Percentiles rank a stretch among this genome's conserved stretches.
Evolutionary conservation across 148 eudicot species (phyloP).

Genomic region (Rhododendron molle): DNA sequence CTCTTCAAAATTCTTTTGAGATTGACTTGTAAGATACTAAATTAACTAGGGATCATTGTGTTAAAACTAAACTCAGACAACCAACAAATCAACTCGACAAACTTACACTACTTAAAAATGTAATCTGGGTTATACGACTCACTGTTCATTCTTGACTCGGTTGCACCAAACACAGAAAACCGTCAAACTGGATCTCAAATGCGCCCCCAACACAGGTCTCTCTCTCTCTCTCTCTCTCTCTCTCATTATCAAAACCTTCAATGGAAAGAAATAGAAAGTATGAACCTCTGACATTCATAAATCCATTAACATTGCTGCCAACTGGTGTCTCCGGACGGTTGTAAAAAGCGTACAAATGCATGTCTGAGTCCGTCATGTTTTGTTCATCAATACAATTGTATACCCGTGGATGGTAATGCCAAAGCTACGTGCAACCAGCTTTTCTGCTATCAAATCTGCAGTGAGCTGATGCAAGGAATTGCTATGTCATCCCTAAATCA

Average conservation of each 20-base stretch:
- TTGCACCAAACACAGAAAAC: background rate
- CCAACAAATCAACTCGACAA: background rate
- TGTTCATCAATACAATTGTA: background rate
- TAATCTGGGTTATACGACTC: background rate
- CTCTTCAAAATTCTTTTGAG: background rate
- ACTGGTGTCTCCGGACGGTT: constrained; percentile 27
- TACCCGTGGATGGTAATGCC: background rate
- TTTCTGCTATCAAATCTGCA: constrained; percentile 14
- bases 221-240: background rate
- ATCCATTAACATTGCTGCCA: constrained; percentile 51
- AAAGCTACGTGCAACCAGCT: background rate
- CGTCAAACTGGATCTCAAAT: background rate
- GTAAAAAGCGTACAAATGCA: background rate
- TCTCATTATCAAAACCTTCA: constrained; percentile 10
- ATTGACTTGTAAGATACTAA: background rate
- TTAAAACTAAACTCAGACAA: background rate
- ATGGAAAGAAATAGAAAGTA: constrained; percentile 48
- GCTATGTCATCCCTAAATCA: background rate
- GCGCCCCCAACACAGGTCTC: background rate
- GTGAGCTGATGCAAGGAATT: constrained; percentile 26
- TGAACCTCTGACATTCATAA: constrained; percentile 33
- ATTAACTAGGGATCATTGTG: background rate
- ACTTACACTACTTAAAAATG: background rate
- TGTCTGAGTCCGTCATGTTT: background rate
- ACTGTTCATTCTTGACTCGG: background rate